phyloP scores from a whole-genome alignment of 2,329 filamentous ascomycete genomes.

The Daldinia sp. region DNA sequence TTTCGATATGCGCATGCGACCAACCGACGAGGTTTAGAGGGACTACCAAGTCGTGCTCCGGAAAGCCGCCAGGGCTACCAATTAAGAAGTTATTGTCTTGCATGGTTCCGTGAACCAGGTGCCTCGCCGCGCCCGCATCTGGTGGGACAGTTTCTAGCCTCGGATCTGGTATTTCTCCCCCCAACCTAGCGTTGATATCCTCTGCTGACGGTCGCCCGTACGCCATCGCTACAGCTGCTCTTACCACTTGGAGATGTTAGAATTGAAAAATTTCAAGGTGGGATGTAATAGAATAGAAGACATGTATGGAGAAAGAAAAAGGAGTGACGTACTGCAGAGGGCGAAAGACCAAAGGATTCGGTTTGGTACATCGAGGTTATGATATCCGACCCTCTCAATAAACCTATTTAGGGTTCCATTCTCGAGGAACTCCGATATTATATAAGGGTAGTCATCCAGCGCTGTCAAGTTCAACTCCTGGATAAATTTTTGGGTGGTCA shows the following conservation, averaged over 20 bases:
- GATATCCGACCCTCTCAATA: not conserved
- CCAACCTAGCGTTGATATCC: not conserved
- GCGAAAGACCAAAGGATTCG: conserved; percentile 17
- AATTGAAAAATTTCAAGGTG: not conserved
- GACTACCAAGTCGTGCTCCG: conserved; percentile 1
- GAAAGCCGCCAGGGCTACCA: not conserved
- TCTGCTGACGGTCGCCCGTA: not conserved
- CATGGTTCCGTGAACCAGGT: not conserved
- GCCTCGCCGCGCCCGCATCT: no score
- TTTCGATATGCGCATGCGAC: not conserved
- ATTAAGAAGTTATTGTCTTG: not conserved
- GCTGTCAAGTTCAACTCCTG: not conserved
- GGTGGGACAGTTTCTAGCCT: conserved; percentile 8
- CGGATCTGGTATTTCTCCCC: not conserved
- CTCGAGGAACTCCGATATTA: conserved; percentile 12
- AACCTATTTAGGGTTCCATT: conserved; percentile 6
- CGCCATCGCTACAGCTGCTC: conserved; percentile 5
- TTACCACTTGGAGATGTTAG: conserved; percentile 12
- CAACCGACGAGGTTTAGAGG: conserved; percentile 3
- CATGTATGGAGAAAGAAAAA: not conserved
- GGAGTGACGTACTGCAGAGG: conserved; percentile 17
- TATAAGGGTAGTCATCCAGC: not conserved
- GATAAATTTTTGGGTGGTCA: not conserved
- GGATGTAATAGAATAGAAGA: not conserved
- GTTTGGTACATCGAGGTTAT: not conserved